Conservation (phyloP, 352 stramenopile species). For the Globisporangium acanthophoron region DNA sequence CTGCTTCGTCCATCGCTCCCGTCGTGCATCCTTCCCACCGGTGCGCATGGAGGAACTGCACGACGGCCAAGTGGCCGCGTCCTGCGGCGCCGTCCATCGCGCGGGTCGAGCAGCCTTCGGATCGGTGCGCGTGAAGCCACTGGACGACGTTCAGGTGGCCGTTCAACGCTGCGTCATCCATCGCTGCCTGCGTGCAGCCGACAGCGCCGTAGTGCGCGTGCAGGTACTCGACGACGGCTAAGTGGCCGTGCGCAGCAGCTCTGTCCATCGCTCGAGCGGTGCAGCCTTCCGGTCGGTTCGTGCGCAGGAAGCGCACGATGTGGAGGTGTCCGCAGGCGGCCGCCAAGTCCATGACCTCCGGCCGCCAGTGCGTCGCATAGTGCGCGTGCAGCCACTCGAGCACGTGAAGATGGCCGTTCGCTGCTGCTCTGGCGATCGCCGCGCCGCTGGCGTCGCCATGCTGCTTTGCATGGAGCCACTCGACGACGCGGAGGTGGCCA, state of each 20-base stretch:
- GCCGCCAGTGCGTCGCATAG: neutral
- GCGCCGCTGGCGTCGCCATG: neutral
- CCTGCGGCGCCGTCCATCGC: neutral
- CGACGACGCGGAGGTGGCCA: neutral
- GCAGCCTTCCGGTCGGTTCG: neutral
- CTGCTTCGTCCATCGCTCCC: neutral
- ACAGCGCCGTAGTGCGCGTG: neutral
- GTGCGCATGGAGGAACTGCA: neutral
- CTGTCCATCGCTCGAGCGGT: neutral
- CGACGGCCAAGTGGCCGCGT: neutral
- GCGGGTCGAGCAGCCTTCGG: neutral
- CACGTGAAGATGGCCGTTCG: neutral
- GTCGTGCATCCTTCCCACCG: neutral
- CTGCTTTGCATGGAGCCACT: neutral
- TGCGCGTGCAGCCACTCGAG: neutral
- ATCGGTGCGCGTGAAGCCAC: neutral
- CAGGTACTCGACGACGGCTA: neutral
- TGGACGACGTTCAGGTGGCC: neutral
- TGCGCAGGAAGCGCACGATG: neutral
- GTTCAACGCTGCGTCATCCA: neutral
- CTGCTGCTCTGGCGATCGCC: neutral
- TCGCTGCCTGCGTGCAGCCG: neutral
- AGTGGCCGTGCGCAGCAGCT: too few species aligned
- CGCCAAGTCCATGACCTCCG: neutral
- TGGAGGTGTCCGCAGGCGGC: neutral